These are phyloP conservation scores for Oxalis stricta DNA, from an alignment of 441 rosid genomes.

Conservation along the genomic window DNA sequence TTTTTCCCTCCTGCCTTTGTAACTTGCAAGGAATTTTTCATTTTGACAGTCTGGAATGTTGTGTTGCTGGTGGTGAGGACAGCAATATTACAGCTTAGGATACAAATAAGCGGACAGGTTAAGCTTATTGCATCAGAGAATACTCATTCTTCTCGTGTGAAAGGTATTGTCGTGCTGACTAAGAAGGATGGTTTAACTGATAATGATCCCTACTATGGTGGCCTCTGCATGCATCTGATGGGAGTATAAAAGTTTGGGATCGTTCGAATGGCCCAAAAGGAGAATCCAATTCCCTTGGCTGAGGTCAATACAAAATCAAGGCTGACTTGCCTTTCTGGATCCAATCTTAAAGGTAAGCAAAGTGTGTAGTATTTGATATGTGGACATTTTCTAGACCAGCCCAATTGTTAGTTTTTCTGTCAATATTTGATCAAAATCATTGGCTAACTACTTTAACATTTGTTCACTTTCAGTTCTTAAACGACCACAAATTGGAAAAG, in stretches of 20 bases:
- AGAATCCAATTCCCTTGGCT: slow-evolving; percentile 60
- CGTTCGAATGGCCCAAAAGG: slow-evolving; percentile 56
- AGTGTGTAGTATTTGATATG: neutral
- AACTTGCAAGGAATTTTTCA: neutral
- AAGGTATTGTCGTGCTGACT: slow-evolving; percentile 71
- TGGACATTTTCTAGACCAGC: neutral
- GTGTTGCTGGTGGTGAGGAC: slow-evolving; percentile 83
- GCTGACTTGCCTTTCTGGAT: slow-evolving; percentile 87
- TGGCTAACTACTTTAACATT: neutral
- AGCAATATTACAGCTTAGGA: slow-evolving; percentile 86
- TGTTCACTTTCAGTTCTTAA: slow-evolving; percentile 23
- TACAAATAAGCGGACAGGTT: slow-evolving; percentile 56
- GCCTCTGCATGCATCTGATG: slow-evolving; percentile 90
- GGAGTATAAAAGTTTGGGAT: slow-evolving; percentile 86
- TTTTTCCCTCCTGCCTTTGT: neutral
- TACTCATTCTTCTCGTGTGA: slow-evolving; percentile 77
- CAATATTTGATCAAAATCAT: neutral
- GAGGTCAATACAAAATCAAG: slow-evolving; percentile 78
- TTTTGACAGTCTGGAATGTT: slow-evolving; percentile 58
- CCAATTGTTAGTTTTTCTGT: neutral
- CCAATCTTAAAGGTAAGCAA: slow-evolving; percentile 66
- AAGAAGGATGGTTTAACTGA: slow-evolving; percentile 26
- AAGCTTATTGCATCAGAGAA: slow-evolving; percentile 61
- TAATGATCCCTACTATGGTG: slow-evolving; percentile 57
- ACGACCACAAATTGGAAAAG: slow-evolving; percentile 12